phyloP scores from a whole-genome alignment of 2,329 filamentous ascomycete genomes.

The Microsporum audouinii region DNA sequence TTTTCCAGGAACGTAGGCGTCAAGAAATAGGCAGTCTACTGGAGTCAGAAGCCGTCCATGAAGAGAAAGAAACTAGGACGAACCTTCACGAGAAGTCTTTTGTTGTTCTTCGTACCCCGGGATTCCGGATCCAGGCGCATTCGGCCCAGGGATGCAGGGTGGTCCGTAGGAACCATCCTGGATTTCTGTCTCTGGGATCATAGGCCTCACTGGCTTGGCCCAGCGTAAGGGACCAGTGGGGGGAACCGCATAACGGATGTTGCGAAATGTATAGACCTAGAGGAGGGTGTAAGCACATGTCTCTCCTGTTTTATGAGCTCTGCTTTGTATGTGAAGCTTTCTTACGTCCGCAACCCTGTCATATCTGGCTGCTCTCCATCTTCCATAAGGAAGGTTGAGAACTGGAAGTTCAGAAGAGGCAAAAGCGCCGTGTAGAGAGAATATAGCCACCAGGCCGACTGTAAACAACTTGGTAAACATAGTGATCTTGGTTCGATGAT shows the following conservation, averaged over 20 bases:
- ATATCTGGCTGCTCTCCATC: conserved; percentile 23
- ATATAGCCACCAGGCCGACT: background rate
- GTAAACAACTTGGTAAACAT: background rate
- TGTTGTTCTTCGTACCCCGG: background rate
- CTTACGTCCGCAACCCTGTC: conserved; percentile 22
- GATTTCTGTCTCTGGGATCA: conserved; percentile 21
- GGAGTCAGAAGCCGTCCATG: conserved; percentile 6
- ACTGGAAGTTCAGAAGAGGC: conserved; percentile 18
- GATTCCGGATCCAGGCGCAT: conserved; percentile 14
- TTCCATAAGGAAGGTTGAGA: conserved; percentile 25
- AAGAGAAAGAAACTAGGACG: background rate
- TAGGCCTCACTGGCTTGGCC: conserved; percentile 29
- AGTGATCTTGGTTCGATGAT: background rate
- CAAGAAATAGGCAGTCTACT: conserved; percentile 43
- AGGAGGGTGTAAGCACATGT: background rate
- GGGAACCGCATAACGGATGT: conserved; percentile 37
- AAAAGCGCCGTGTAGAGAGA: background rate
- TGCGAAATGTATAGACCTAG: conserved; percentile 32
- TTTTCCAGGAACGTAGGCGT: conserved; percentile 39
- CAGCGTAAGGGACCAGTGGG: conserved; percentile 33
- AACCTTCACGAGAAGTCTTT: background rate
- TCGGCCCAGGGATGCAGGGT: conserved; percentile 25
- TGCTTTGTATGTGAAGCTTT: background rate
- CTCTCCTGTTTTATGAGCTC: background rate
- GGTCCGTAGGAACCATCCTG: conserved; percentile 25